Conservation (phyloP, 164 flowering plant species). For the Stephania japonica region DNA sequence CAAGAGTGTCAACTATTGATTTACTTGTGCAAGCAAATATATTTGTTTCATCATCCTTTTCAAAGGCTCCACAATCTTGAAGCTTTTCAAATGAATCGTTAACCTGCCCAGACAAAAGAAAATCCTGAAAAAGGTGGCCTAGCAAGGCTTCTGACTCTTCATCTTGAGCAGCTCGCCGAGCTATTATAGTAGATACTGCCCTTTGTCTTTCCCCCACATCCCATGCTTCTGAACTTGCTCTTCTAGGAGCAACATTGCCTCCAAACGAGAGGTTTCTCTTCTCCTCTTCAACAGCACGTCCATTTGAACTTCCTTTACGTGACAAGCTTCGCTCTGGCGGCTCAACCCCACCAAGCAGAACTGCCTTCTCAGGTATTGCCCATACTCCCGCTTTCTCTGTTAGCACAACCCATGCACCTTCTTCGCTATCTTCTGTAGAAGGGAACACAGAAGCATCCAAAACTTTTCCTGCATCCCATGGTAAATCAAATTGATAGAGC, state of each 20-base stretch:
- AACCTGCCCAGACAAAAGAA: conserved; percentile 64
- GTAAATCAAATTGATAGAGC: conserved; percentile 85
- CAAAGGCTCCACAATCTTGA: conserved; percentile 65
- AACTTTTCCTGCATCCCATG: conserved; percentile 93
- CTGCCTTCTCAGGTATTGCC: conserved; percentile 95
- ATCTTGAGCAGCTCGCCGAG: conserved; percentile 62
- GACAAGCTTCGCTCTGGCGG: conserved; percentile 92
- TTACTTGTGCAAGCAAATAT: conserved; percentile 76
- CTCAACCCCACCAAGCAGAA: conserved; percentile 87
- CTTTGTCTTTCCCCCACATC: conserved; percentile 57
- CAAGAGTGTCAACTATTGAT: conserved; percentile 82
- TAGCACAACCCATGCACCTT: conserved; percentile 83
- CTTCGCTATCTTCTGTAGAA: conserved; percentile 59
- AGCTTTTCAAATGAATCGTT: conserved; percentile 67
- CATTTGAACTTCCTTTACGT: conserved; percentile 87
- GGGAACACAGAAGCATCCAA: conserved; percentile 89
- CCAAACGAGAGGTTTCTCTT: conserved; percentile 47
- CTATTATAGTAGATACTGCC: conserved; percentile 35
- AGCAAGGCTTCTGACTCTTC: conserved; percentile 90
- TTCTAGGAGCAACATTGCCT: conserved; percentile 56
- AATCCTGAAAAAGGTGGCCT: conserved; percentile 71
- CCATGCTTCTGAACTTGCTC: conserved; percentile 72
- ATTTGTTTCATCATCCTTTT: conserved; percentile 80
- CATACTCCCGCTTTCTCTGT: conserved; percentile 96
- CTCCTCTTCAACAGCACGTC: conserved; percentile 59